Conservation (phyloP, 129 eudicot genomes). For the Oenanthe sinensis region DNA sequence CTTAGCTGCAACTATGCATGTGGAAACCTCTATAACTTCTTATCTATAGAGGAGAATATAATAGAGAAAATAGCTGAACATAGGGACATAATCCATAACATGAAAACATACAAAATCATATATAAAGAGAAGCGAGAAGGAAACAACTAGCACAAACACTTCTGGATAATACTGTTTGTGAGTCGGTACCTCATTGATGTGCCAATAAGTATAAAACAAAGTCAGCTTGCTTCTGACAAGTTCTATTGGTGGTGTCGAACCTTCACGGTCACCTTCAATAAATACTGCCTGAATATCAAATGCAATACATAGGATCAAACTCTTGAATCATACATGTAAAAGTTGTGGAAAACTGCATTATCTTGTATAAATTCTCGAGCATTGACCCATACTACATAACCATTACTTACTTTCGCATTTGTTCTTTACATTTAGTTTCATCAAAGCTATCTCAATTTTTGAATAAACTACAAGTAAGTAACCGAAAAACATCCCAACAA, state of each 20-base stretch:
- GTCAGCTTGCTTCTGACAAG: slow-evolving; percentile 80
- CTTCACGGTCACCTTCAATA: slow-evolving; percentile 28
- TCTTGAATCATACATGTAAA: not conserved
- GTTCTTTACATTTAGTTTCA: not conserved
- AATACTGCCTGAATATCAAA: slow-evolving; percentile 47
- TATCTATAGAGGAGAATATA: not conserved
- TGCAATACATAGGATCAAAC: slow-evolving; percentile 9
- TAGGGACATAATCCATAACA: not conserved
- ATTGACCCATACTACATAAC: not conserved
- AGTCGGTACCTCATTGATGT: slow-evolving; percentile 68
- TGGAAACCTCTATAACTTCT: not conserved
- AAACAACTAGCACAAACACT: not conserved
- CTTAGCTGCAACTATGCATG: slow-evolving; percentile 51
- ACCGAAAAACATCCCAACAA: not conserved
- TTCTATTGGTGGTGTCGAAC: slow-evolving; percentile 34
- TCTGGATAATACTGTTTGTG: slow-evolving; percentile 4
- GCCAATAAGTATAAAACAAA: slow-evolving; percentile 75
- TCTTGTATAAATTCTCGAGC: not conserved
- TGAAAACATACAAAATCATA: not conserved
- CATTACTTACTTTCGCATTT: not conserved
- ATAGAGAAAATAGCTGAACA: too few relatives aligned
- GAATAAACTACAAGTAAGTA: not conserved
- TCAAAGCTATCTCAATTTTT: not conserved
- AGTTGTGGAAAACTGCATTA: not conserved
- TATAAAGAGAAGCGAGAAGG: not conserved